Evolutionary conservation across 768 basidiomycete genomes (phyloP), one percentile per base, ranked within the genome.

Genomic region (Kwoniella newhampshirensis): DNA sequence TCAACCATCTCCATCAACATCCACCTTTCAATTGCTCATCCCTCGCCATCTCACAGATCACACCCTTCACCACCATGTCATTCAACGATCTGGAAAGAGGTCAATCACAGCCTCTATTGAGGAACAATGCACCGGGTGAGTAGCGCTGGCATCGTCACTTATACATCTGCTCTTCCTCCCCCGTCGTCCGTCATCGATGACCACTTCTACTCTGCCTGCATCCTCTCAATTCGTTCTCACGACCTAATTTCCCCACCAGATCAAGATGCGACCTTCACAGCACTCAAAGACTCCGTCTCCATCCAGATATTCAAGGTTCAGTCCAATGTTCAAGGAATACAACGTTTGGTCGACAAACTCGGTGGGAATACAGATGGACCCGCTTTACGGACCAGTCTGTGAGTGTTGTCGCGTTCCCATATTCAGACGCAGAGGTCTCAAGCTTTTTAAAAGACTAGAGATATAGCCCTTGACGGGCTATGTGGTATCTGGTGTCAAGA

Each of bases 291-390:
- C 50, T 59, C 66, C 25, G 69, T 76, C 4, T 72, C 71, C 0
- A 81, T 98, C 5, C 93, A 98, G 75, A 90, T 94, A 56, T 97
- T 98, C 86, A 98, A 98, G 83, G 91, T 98, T 80, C 93, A 94
- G 69, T 84, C 89, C 57, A 99, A 99, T 77, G 91, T 97, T 2
- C 90, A 94, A 70, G 94, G 89, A 15, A 93, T 99, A 46, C 77
- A 91, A 67, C 90, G 89, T 77, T 82, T 92, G n/a, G 90, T 98
- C n/a, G 92, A 98, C 71, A 89, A 93, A 75, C 83, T 99, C 1
- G 94, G 94, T 3, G 90, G 87, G 0, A 79, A 79, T 28, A 85
- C 85, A 68, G 93, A 98, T 75, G 89, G 87, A 17, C 84, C 86
- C 0, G 76, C 80, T 2, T 78, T 98, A 51, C 82, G 94, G 66